Evolutionary conservation across 306 rosid species (phyloP).

Genomic region (Gastrolobium villosum): DNA sequence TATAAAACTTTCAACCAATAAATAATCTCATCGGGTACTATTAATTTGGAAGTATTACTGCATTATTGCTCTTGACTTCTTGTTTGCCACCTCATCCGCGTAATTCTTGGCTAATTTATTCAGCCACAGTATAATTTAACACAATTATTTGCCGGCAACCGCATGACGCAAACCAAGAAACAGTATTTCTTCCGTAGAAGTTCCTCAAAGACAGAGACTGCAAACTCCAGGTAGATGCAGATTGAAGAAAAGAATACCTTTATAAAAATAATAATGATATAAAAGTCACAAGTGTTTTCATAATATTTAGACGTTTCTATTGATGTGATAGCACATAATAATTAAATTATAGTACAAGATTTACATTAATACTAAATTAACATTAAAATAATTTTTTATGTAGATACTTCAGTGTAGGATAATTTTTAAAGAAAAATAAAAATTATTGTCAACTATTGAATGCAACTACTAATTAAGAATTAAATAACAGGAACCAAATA

Average conservation of each 20-base stretch:
- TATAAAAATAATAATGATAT: too few species aligned
- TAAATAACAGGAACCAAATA: not conserved
- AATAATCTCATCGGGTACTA: constrained; percentile 27
- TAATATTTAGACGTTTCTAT: not conserved
- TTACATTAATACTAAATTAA: not conserved
- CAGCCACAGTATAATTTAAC: constrained; percentile 14
- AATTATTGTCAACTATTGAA: not conserved
- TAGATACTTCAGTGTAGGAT: not conserved
- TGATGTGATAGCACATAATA: not conserved
- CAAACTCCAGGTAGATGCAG: too few species aligned
- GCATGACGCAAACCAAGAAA: not conserved
- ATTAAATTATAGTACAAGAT: too few species aligned
- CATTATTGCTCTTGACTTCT: constrained; percentile 31
- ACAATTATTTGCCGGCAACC: not conserved
- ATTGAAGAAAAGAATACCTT: too few species aligned
- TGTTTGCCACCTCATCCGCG: constrained; percentile 29
- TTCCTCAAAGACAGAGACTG: not conserved
- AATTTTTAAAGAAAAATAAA: not conserved
- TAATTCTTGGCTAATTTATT: constrained; percentile 6
- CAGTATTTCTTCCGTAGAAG: not conserved
- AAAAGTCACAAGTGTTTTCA: too few species aligned
- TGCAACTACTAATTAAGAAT: not conserved
- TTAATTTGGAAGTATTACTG: constrained; percentile 32
- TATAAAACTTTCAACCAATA: constrained; percentile 23
- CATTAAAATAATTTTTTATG: not conserved